Percentiles rank a stretch among this genome's conserved stretches.
phyloP scores from a whole-genome alignment of 208 protist species.

The Leishmania lainsoni region DNA sequence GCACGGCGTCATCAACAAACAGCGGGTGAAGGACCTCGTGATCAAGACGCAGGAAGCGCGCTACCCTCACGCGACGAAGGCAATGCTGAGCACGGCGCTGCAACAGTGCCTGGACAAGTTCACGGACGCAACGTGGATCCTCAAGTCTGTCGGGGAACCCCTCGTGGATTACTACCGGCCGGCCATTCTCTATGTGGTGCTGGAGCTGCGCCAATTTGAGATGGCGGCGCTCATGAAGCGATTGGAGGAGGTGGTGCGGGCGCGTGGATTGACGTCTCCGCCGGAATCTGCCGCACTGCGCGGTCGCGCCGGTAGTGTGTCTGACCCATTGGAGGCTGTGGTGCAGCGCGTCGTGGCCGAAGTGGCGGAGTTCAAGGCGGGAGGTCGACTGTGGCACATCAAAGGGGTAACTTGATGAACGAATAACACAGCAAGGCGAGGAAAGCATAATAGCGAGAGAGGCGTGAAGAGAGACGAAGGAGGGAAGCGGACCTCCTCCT shows the following conservation, averaged over 20 bases:
- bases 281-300: constrained; percentile 25
- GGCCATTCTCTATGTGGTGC: constrained; percentile 56
- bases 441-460: too few relatives aligned
- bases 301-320: background rate
- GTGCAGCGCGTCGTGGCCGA: constrained; percentile 72
- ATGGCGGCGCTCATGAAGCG: constrained; percentile 37
- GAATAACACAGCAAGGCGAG: constrained; percentile 7
- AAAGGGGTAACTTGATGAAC: constrained; percentile 65
- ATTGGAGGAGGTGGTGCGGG: constrained; percentile 28
- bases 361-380: constrained; percentile 66
- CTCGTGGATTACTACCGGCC: constrained; percentile 75
- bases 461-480: background rate
- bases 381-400: constrained; percentile 76
- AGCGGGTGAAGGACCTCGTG: constrained; percentile 81
- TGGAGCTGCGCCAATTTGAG: constrained; percentile 75
- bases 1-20: constrained; percentile 85
- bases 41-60: constrained; percentile 57
- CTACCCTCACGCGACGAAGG: constrained; percentile 73
- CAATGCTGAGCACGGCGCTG: constrained; percentile 75
- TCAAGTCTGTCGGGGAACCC: constrained; percentile 66
- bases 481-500: background rate
- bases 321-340: constrained; percentile 23
- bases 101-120: constrained; percentile 77
- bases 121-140: constrained; percentile 80
- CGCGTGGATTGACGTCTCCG: constrained; percentile 13